These are phyloP conservation scores for Pyrenophora graminea DNA, from an alignment of 2,329 filamentous ascomycete species.

Conservation along the genomic window DNA sequence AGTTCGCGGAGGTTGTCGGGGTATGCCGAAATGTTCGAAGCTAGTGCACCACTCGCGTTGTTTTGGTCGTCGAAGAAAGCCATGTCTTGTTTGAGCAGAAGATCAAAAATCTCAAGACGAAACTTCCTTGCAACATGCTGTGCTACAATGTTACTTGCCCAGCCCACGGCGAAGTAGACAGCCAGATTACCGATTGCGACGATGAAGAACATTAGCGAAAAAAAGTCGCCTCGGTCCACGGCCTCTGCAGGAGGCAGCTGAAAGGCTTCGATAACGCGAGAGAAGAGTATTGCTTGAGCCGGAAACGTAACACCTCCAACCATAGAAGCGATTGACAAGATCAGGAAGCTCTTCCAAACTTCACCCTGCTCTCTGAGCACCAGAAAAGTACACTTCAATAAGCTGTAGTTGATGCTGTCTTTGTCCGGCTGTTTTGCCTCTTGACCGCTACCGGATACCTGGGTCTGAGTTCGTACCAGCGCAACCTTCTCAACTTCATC, in stretches of 20 bases:
- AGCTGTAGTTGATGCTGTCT: conserved; percentile 36
- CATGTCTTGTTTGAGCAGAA: conserved; percentile 91
- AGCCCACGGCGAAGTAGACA: conserved; percentile 55
- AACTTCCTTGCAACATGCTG: conserved; percentile 44
- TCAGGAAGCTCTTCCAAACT: conserved; percentile 44
- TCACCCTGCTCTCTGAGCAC: conserved; percentile 41
- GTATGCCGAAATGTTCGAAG: conserved; percentile 65
- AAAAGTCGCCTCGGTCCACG: conserved; percentile 54
- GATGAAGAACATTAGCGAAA: conserved; percentile 61
- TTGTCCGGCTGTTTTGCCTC: conserved; percentile 24
- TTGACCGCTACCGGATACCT: conserved; percentile 29
- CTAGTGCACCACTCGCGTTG: conserved; percentile 86
- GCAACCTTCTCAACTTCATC: conserved; percentile 19
- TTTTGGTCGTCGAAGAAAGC: conserved; percentile 87
- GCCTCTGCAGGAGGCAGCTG: conserved; percentile 47
- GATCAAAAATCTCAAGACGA: conserved; percentile 69
- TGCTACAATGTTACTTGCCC: conserved; percentile 51
- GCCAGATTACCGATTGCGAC: conserved; percentile 54
- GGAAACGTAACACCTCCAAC: conserved; percentile 52
- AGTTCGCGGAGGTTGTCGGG: conserved; percentile 88
- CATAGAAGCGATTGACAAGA: conserved; percentile 35
- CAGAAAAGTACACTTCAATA: conserved; percentile 31
- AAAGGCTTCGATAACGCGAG: conserved; percentile 55
- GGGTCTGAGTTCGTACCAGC: conserved; percentile 37
- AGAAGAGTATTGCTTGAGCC: conserved; percentile 56